A percentile compares a stretch with the other conserved stretches of the same genome.
phyloP scores from a whole-genome alignment of 2,329 filamentous ascomycete species.

The Incumbomyces lentus region DNA sequence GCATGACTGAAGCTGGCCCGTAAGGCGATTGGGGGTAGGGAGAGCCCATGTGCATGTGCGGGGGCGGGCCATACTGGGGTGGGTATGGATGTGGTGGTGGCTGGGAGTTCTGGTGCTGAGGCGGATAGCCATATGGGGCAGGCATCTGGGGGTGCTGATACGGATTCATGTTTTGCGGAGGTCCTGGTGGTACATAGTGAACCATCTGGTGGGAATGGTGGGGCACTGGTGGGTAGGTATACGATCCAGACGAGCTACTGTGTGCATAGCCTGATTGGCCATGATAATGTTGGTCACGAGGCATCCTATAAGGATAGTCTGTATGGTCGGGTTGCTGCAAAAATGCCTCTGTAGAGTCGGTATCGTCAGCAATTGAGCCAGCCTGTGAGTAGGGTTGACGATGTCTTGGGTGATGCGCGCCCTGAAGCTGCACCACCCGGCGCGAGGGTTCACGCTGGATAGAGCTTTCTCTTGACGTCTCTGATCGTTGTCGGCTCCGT shows the following conservation, averaged over 20 bases:
- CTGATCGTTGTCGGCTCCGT: background rate
- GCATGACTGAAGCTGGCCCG: background rate
- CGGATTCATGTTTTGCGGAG: background rate
- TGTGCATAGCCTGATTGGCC: constrained; percentile 27
- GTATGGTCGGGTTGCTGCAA: constrained; percentile 19
- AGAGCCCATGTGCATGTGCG: background rate
- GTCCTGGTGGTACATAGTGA: background rate
- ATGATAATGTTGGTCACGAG: constrained; percentile 19
- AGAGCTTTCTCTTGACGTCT: constrained; percentile 5
- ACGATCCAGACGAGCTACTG: constrained; percentile 6
- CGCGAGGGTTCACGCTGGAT: constrained; percentile 1
- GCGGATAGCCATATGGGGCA: constrained; percentile 9
- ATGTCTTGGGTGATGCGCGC: constrained; percentile 15
- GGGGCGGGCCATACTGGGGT: background rate
- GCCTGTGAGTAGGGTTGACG: constrained; percentile 29
- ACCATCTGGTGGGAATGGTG: constrained; percentile 4
- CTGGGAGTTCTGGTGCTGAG: constrained; percentile 2
- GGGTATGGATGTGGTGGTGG: background rate
- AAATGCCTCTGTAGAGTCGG: constrained; percentile 55
- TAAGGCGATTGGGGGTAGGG: constrained; percentile 3
- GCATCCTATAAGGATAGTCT: constrained; percentile 15
- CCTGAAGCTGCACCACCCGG: constrained; percentile 5
- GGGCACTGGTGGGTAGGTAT: constrained; percentile 4
- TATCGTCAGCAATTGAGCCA: constrained; percentile 38
- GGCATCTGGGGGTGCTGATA: constrained; percentile 13